Evolutionary conservation across 495 filamentous ascomycete species (phyloP).

Genomic region (Xylaria cubensis): DNA sequence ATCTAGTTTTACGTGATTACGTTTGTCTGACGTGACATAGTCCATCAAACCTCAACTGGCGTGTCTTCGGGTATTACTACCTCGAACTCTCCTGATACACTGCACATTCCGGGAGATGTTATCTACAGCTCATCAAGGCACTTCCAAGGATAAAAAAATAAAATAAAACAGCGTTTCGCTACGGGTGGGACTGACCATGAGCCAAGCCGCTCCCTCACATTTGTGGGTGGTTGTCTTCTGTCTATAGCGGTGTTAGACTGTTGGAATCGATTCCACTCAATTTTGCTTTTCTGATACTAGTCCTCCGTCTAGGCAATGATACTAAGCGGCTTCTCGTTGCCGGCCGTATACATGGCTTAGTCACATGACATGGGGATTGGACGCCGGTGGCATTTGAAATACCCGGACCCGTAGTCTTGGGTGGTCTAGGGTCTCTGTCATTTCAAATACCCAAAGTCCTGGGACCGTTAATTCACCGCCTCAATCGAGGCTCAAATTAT

Average conservation of each 20-base stretch:
- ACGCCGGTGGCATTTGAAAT: conserved; percentile 21
- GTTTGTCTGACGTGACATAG: conserved; percentile 13
- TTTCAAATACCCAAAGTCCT: conserved; percentile 24
- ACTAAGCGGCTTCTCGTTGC: background rate
- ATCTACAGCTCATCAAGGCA: background rate
- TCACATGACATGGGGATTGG: conserved; percentile 6
- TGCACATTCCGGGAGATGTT: background rate
- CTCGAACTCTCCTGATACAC: conserved; percentile 20
- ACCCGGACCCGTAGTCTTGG: conserved; percentile 24
- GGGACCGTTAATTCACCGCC: conserved; percentile 25
- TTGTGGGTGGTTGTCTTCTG: background rate
- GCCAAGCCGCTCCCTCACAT: background rate
- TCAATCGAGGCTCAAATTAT: conserved; percentile 7
- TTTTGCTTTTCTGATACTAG: background rate
- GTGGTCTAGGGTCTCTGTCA: conserved; percentile 20
- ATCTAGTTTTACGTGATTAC: background rate
- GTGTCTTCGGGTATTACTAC: conserved; percentile 27
- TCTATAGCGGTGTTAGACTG: background rate
- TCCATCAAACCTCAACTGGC: conserved; percentile 11
- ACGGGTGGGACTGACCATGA: background rate
- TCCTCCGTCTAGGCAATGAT: background rate
- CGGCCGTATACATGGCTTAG: background rate
- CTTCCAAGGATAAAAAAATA: background rate
- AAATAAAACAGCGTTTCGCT: background rate
- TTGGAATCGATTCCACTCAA: background rate